These are phyloP conservation scores for Crepidotus variabilis DNA, from an alignment of 768 basidiomycete genomes.

Conservation along the genomic window DNA sequence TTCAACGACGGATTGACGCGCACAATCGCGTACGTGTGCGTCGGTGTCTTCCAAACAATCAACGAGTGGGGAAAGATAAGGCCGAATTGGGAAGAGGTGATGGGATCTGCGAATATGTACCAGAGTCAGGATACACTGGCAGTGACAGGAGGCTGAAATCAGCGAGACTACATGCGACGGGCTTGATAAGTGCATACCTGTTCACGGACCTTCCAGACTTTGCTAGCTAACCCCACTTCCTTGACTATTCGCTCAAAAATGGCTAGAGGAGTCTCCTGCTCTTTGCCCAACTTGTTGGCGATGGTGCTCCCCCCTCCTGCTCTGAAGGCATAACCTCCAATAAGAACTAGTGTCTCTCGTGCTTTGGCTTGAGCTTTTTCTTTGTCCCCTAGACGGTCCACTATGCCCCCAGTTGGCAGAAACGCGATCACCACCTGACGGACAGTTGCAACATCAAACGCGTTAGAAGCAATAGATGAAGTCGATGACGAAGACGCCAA, in stretches of 20 bases:
- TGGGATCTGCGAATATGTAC: conserved; percentile 71
- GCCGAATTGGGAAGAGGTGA: conserved; percentile 73
- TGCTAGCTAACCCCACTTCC: conserved; percentile 73
- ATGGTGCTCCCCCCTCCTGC: conserved; percentile 40
- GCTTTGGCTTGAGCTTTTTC: conserved; percentile 72
- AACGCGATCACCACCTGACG: conserved; percentile 68
- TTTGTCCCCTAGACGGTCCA: conserved; percentile 84
- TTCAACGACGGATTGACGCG: conserved; percentile 74
- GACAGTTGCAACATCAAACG: conserved; percentile 53
- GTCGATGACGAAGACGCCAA: conserved; percentile 54
- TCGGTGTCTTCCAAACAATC: conserved; percentile 89
- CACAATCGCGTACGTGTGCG: conserved; percentile 82
- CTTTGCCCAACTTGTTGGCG: conserved; percentile 54
- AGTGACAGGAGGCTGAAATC: neutral
- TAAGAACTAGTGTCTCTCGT: conserved; percentile 67
- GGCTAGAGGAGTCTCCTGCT: conserved; percentile 62
- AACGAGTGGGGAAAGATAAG: conserved; percentile 77
- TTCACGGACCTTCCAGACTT: conserved; percentile 83
- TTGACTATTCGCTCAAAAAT: conserved; percentile 70
- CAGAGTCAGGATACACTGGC: conserved; percentile 63
- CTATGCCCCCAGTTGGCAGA: conserved; percentile 69
- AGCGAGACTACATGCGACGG: neutral
- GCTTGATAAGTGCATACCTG: conserved; percentile 50
- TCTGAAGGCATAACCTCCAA: conserved; percentile 71
- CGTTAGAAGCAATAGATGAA: conserved; percentile 35